Base-by-base conservation (phyloP, 1,284 basidiomycete species). In the Earliella scabrosa region DNA sequence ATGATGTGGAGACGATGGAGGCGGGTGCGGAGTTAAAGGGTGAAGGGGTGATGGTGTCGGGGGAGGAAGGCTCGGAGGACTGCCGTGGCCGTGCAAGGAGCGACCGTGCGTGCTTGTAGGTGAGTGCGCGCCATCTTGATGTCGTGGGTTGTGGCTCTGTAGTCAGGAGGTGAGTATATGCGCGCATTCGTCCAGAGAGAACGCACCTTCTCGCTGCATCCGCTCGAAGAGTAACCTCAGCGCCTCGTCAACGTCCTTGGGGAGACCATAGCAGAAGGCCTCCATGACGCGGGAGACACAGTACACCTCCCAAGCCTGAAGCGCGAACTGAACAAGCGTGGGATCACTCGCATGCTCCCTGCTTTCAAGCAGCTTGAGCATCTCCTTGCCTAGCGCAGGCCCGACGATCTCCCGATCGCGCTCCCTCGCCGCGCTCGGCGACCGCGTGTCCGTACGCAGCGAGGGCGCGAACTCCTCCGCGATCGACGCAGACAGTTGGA, bases 261-360 rank as follows among this genome's bases (percentile, higher is more conserved):
- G 68, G 13, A 72, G 65, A 20, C 74, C 75, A 29, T 69, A 71
- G 63, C 73, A 73, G 62, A 76, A 76, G 24, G 69, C 54, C 45
- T 73, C 67, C 46, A 77, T 66, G 14, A 75, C 68, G 48, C 68
- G 63, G 35, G 68, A 64, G 43, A 73, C 69, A 51, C 72, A 75
- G 58, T 64, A 68, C 9, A 75, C 72, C 60, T 74, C 66, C 74
- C 74, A 76, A 14, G 73, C 73, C 60, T 77, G 75, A 39, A 77
- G 59, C 9, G 75, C 75, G 51, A 75, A 71, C 57, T 75, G 74
- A 9, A 77, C 70, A 23, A 76, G 62, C 21, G 71, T 75, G 27
- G 73, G 71, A 54, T 76, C 74, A 16, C 58, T 59, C 10, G 66
- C 65, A 38, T 74, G 73, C 50, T 72, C 67, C 26, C 70, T 56